A percentile compares a stretch with the other conserved stretches of the same genome.
Evolutionary conservation across 1,284 basidiomycete species (phyloP).

Genomic region (Gomphus bonarii): DNA sequence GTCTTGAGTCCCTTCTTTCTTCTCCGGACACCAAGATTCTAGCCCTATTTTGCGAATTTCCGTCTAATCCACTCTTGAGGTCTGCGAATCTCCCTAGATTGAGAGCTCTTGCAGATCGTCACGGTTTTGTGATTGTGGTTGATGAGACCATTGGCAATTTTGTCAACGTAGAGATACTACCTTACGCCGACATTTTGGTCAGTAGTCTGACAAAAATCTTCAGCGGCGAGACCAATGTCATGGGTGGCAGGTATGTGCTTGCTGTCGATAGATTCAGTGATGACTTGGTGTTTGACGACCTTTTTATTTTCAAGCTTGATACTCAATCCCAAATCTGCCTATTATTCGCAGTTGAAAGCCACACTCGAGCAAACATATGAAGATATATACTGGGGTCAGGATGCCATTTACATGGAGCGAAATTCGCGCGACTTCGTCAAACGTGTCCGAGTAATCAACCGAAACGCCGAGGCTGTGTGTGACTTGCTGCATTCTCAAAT

Average conservation of each 20-base stretch:
- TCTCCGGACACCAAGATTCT: slow-evolving; percentile 41
- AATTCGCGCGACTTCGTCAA: slow-evolving; percentile 89
- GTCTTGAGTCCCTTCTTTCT: slow-evolving; percentile 55
- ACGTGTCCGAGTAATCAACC: slow-evolving; percentile 73
- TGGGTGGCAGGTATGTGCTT: slow-evolving; percentile 81
- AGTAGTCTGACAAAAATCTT: slow-evolving; percentile 94
- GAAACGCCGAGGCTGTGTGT: slow-evolving; percentile 77
- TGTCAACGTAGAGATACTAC: slow-evolving; percentile 88
- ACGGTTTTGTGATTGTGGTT: slow-evolving; percentile 82
- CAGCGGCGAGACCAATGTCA: slow-evolving; percentile 91
- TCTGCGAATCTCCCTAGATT: slow-evolving; percentile 76
- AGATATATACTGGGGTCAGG: slow-evolving; percentile 85
- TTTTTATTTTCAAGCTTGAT: slow-evolving; percentile 46
- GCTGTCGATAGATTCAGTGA: slow-evolving; percentile 3
- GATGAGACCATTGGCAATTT: slow-evolving; percentile 98
- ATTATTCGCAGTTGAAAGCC: slow-evolving; percentile 58
- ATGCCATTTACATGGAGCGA: slow-evolving; percentile 95
- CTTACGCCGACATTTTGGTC: slow-evolving; percentile 88
- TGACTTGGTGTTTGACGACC: slow-evolving; percentile 4
- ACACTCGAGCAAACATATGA: slow-evolving; percentile 62
- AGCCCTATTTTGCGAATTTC: slow-evolving; percentile 61
- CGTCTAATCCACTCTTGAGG: slow-evolving; percentile 81
- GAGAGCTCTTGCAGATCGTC: slow-evolving; percentile 75
- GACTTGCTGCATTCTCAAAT: slow-evolving; percentile 51
- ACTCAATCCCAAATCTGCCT: slow-evolving; percentile 69